Evolutionary conservation across 164 flowering plant genomes (phyloP).

Genomic region (Cinnamomum micranthum): DNA sequence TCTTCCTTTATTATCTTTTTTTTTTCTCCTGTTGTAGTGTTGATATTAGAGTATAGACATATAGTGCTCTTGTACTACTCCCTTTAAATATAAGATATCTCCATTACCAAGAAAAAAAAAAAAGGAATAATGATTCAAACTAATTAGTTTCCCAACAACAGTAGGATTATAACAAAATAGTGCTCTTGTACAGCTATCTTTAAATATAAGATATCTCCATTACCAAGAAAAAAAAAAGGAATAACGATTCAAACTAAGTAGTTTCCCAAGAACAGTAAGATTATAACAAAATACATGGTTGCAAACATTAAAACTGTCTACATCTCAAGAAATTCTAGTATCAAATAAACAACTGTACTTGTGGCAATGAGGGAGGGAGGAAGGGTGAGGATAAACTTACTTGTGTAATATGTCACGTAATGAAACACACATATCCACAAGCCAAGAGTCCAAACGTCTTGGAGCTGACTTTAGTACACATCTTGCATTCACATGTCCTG

Average conservation of each 20-base stretch:
- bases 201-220: too few species aligned
- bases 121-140: neutral
- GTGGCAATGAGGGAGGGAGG: neutral
- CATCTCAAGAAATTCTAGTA: neutral
- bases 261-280: neutral
- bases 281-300: neutral
- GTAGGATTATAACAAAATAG: neutral
- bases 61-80: too few species aligned
- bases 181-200: too few species aligned
- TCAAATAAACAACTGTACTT: neutral
- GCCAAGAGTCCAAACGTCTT: conserved; percentile 18
- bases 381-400: conserved; percentile 32
- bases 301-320: neutral
- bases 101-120: too few species aligned
- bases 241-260: neutral
- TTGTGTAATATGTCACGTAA: conserved; percentile 43
- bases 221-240: too few species aligned
- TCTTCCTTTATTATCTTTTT: too few species aligned
- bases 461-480: conserved; percentile 16
- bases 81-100: too few species aligned
- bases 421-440: conserved; percentile 16
- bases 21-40: too few species aligned
- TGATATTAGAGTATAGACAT: too few species aligned
- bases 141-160: neutral
- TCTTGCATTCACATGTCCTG: conserved; percentile 14